phyloP scores from a whole-genome alignment of 768 basidiomycete species.

The Hemileccinum rubropunctum region DNA sequence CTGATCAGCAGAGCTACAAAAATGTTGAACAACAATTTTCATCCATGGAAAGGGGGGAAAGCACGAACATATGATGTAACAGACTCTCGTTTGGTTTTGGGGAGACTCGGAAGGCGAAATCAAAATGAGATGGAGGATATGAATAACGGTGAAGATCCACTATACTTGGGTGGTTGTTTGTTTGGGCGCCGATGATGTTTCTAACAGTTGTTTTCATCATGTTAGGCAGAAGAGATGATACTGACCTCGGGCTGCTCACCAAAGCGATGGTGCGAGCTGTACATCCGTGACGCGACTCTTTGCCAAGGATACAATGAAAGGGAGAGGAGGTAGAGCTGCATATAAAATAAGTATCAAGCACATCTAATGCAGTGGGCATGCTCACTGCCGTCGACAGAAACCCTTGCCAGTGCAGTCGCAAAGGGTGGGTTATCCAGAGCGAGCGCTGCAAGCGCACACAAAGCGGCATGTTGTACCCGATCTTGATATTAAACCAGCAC shows the following conservation, averaged over 20 bases:
- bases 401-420: constrained; percentile 48
- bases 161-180: too few species aligned
- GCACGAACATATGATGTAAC: too few species aligned
- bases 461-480: constrained; percentile 68
- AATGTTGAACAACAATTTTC: too few species aligned
- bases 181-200: too few species aligned
- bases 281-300: constrained; percentile 60
- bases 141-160: too few species aligned
- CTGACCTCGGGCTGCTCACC: constrained; percentile 46
- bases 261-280: constrained; percentile 68
- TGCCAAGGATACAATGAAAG: constrained; percentile 46
- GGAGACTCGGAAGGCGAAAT: too few species aligned
- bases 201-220: too few species aligned
- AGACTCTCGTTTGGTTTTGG: too few species aligned
- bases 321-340: constrained; percentile 27
- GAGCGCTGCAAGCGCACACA: constrained; percentile 66
- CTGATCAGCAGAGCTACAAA: too few species aligned
- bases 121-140: too few species aligned
- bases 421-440: constrained; percentile 59
- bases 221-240: too few species aligned
- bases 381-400: constrained; percentile 39
- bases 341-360: constrained; percentile 4
- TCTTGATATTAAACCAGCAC: constrained; percentile 6
- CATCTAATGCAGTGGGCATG: constrained; percentile 1
- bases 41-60: too few species aligned